These are phyloP conservation scores for Capsicum chinense DNA, from an alignment of 257 asterid genomes.

Conservation along the genomic window DNA sequence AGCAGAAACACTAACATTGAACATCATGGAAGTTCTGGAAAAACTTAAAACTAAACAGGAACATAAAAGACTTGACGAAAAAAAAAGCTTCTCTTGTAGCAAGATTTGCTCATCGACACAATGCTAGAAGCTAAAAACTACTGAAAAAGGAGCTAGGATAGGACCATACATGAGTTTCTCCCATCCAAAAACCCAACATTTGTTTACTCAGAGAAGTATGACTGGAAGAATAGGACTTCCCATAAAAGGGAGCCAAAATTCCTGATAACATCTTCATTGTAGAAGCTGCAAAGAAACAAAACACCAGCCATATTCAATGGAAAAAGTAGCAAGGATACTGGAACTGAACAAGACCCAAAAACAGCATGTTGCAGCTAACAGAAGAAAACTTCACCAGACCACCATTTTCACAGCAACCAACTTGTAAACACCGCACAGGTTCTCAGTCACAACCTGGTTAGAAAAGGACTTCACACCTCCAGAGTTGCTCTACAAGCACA, in stretches of 20 bases:
- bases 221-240: slow-evolving; percentile 35
- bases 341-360: slow-evolving; percentile 48
- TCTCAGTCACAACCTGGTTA: slow-evolving; percentile 22
- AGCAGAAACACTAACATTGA: slow-evolving; percentile 14
- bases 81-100: background rate
- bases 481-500: slow-evolving; percentile 59
- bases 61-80: background rate
- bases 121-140: slow-evolving; percentile 47
- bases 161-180: slow-evolving; percentile 28
- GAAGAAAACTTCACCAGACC: slow-evolving; percentile 30
- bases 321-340: slow-evolving; percentile 48
- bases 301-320: slow-evolving; percentile 50
- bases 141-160: background rate
- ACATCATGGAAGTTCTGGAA: slow-evolving; percentile 32
- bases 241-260: slow-evolving; percentile 32
- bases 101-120: slow-evolving; percentile 35
- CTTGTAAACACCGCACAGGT: background rate
- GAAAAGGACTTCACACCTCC: slow-evolving; percentile 82
- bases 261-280: slow-evolving; percentile 56
- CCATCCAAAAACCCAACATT: slow-evolving; percentile 46
- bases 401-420: background rate
- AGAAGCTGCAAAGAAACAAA: slow-evolving; percentile 56
- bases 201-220: slow-evolving; percentile 47
- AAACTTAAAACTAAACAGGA: slow-evolving; percentile 31
- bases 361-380: slow-evolving; percentile 31